Conservation (phyloP, 495 filamentous ascomycete genomes). For the Pseudomonodictys pantanalensis region DNA sequence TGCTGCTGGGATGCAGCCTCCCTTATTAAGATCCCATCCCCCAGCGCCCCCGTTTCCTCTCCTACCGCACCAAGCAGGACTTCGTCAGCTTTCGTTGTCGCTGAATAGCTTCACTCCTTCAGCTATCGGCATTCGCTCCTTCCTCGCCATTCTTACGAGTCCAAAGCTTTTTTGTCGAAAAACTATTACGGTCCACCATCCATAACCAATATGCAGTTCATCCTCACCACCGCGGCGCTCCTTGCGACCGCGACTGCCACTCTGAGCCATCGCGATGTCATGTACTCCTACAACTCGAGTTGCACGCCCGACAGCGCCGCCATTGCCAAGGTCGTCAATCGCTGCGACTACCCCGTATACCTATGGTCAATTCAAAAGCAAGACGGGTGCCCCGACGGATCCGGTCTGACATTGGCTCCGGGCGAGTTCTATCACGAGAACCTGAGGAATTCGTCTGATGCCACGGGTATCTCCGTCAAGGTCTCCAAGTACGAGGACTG, state of each 20-base stretch:
- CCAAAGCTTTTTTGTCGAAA: constrained; percentile 4
- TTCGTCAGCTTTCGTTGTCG: constrained; percentile 30
- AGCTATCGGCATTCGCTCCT: constrained; percentile 31
- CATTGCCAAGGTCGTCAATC: constrained; percentile 26
- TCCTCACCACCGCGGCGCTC: constrained; percentile 18
- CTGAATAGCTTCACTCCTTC: constrained; percentile 34
- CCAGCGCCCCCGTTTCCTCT: neutral
- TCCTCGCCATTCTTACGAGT: constrained; percentile 18
- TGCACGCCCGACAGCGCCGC: neutral
- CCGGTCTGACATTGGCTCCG: constrained; percentile 1
- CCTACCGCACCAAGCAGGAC: constrained; percentile 31
- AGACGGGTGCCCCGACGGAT: neutral
- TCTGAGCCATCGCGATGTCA: neutral
- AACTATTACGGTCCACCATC: neutral
- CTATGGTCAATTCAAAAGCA: constrained; percentile 27
- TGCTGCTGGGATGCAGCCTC: constrained; percentile 12
- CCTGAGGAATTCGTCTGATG: constrained; percentile 6
- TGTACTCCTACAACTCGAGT: constrained; percentile 6
- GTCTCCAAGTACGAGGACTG: constrained; percentile 18
- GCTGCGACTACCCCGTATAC: constrained; percentile 31
- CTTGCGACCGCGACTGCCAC: constrained; percentile 13
- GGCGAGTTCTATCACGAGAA: constrained; percentile 29
- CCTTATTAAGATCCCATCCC: constrained; percentile 19
- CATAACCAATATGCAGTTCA: constrained; percentile 26
- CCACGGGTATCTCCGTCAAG: constrained; percentile 31